Evolutionary conservation across 495 filamentous ascomycete genomes (phyloP), one percentile per base, ranked within the genome.

Genomic region (Penicillium paradoxum): DNA sequence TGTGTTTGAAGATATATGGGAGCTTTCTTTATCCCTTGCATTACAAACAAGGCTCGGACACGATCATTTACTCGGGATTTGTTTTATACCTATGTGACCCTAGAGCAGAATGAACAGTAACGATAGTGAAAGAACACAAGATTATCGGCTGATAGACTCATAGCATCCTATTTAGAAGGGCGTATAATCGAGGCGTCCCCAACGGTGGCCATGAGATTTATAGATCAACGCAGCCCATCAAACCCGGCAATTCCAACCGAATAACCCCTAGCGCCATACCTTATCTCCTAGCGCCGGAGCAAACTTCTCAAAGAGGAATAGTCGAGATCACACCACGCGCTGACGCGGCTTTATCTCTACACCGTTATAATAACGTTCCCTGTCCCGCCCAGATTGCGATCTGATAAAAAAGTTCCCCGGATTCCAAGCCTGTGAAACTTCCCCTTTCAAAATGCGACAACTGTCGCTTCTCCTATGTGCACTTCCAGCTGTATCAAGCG

Each of bases 371-470:
- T 38, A 51, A 43, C 36, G 2, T 3, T 25, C 8, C 3, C n/a
- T 25, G 34, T 13, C 25, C 21, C 45, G 32, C 13, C 45, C 6
- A 15, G 25, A 22, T 38, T 27, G 9, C 32, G 19, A 51, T 51
- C 37, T 36, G 38, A 51, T 42, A 43, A 51, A 7, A 7, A 27
- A 27, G 25, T 18, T 49, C 25, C 22, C 32, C 19, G 9, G 33
- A 22, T 9, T n/a, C 10, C 13, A 6, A 17, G 9, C 6, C 17
- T 7, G 5, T 0, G 17, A 6, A 4, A 10, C 9, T 8, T 33
- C 1, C 7, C n/a, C 11, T n/a, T 24, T 10, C 46, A 49, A 44
- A 11, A 64, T 64, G 61, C 49, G 55, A 4, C 32, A 45, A 2
- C 24, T 19, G 17, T 53, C 45, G 13, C 47, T 58, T 3, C 39